These are phyloP conservation scores for Colletotrichum australisinense DNA, from an alignment of 2,329 filamentous ascomycete genomes.

Conservation along the genomic window DNA sequence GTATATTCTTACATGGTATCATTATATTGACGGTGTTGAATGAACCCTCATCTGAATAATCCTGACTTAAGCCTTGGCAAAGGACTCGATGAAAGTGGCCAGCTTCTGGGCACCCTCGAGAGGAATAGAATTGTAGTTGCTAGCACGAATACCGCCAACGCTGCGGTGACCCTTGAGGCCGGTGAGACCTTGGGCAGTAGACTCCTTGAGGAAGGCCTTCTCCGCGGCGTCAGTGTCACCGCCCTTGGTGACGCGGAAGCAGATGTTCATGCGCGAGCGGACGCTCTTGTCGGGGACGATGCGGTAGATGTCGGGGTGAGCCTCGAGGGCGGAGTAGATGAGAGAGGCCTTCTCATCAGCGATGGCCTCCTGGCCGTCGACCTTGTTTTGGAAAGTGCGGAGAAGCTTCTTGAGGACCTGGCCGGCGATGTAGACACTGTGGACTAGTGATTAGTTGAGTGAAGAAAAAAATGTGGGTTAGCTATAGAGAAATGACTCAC, in stretches of 20 bases:
- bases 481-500: slow-evolving; percentile 52
- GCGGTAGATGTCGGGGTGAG: slow-evolving; percentile 77
- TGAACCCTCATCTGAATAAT: not conserved
- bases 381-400: slow-evolving; percentile 72
- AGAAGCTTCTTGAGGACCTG: slow-evolving; percentile 85
- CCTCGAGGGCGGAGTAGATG: slow-evolving; percentile 83
- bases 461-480: not conserved
- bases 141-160: slow-evolving; percentile 86
- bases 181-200: slow-evolving; percentile 74
- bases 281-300: slow-evolving; percentile 80
- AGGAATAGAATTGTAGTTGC: slow-evolving; percentile 89
- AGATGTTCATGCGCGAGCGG: slow-evolving; percentile 94
- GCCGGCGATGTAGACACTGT: slow-evolving; percentile 87
- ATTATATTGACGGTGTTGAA: not conserved
- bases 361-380: slow-evolving; percentile 80
- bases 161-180: slow-evolving; percentile 91
- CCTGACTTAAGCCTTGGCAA: slow-evolving; percentile 53
- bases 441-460: slow-evolving; percentile 4
- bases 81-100: slow-evolving; percentile 69
- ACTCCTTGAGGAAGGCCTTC: slow-evolving; percentile 82
- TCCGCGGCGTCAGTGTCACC: slow-evolving; percentile 76
- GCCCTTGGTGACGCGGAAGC: slow-evolving; percentile 78
- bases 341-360: slow-evolving; percentile 79
- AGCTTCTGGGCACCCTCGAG: slow-evolving; percentile 76
- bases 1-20: slow-evolving; percentile 22